phyloP scores from a whole-genome alignment of 805 yeast species.

The Candida krabiensis region DNA sequence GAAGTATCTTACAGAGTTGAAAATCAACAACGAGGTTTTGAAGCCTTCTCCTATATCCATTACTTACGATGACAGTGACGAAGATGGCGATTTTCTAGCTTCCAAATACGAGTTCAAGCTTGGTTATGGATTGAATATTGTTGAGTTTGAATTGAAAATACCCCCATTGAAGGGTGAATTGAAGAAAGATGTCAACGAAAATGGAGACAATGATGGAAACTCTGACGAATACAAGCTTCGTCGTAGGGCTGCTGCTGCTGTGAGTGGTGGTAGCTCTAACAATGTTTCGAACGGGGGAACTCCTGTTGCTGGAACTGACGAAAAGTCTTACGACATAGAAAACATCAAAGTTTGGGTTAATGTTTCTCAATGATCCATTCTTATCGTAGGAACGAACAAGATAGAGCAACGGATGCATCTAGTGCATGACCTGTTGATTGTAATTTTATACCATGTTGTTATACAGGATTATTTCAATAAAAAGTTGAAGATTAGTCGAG shows the following conservation, averaged over 20 bases:
- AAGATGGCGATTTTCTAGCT: constrained; percentile 27
- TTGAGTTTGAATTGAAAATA: constrained; percentile 37
- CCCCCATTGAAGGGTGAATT: constrained; percentile 15
- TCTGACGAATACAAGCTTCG: constrained; percentile 14
- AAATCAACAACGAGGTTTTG: constrained; percentile 45
- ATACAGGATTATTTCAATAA: constrained; percentile 1
- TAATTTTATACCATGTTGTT: background rate
- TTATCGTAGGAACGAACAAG: too few species aligned
- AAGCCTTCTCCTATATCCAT: constrained; percentile 42
- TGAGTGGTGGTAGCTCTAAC: constrained; percentile 1
- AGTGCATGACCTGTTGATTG: background rate
- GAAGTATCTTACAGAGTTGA: constrained; percentile 38
- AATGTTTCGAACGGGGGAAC: background rate
- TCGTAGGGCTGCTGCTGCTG: constrained; percentile 9
- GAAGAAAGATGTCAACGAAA: constrained; percentile 1
- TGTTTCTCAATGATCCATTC: constrained; percentile 34
- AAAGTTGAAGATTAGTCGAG: too few species aligned
- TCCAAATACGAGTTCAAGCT: constrained; percentile 46
- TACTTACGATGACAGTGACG: constrained; percentile 31
- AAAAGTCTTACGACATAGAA: constrained; percentile 28
- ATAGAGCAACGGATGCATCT: too few species aligned
- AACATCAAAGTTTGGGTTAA: constrained; percentile 41
- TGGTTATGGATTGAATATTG: constrained; percentile 45
- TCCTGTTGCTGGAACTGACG: constrained; percentile 5
- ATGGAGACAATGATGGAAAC: constrained; percentile 1